These are phyloP conservation scores for Aspergillus wentii DNA, from an alignment of 495 filamentous ascomycete species.

Conservation along the genomic window DNA sequence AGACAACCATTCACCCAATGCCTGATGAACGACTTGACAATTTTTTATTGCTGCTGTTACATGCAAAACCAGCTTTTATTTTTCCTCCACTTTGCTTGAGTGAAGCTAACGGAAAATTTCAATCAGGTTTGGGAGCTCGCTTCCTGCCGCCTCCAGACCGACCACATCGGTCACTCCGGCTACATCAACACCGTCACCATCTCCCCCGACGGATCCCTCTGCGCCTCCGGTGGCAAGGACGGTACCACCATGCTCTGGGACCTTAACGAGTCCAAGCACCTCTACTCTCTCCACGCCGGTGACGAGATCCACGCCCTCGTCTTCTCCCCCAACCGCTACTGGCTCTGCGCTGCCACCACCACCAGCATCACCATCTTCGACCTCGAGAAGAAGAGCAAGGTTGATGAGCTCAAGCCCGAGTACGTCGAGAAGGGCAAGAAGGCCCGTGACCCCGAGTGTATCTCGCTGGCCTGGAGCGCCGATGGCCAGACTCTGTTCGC, in stretches of 20 bases:
- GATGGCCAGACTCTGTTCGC: slow-evolving; percentile 99
- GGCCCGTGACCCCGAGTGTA: slow-evolving; percentile 97
- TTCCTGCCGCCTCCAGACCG: slow-evolving; percentile 97
- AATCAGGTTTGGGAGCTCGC: slow-evolving; percentile 97
- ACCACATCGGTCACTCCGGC: slow-evolving; percentile 99
- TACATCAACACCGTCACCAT: slow-evolving; percentile 99
- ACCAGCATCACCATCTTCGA: slow-evolving; percentile 99
- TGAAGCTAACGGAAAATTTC: slow-evolving; percentile 22
- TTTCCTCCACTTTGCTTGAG: slow-evolving; percentile 5
- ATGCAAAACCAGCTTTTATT: too few species aligned
- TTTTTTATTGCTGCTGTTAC: too few species aligned
- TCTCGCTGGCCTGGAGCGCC: slow-evolving; percentile 92
- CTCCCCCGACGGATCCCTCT: slow-evolving; percentile 98
- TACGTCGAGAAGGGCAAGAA: slow-evolving; percentile 97
- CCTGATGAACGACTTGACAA: slow-evolving; percentile 62
- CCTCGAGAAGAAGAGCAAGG: slow-evolving; percentile 99
- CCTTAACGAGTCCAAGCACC: slow-evolving; percentile 99
- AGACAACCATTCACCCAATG: slow-evolving; percentile 89
- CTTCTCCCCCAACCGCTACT: slow-evolving; percentile 99
- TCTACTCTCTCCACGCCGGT: slow-evolving; percentile 98
- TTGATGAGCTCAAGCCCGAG: slow-evolving; percentile 99
- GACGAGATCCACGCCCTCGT: slow-evolving; percentile 99
- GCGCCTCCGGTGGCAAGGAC: slow-evolving; percentile 98
- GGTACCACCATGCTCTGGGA: slow-evolving; percentile 99
- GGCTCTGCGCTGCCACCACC: slow-evolving; percentile 96